Evolutionary conservation across 2,329 filamentous ascomycete species (phyloP).

Genomic region (Aspergillus latus): DNA sequence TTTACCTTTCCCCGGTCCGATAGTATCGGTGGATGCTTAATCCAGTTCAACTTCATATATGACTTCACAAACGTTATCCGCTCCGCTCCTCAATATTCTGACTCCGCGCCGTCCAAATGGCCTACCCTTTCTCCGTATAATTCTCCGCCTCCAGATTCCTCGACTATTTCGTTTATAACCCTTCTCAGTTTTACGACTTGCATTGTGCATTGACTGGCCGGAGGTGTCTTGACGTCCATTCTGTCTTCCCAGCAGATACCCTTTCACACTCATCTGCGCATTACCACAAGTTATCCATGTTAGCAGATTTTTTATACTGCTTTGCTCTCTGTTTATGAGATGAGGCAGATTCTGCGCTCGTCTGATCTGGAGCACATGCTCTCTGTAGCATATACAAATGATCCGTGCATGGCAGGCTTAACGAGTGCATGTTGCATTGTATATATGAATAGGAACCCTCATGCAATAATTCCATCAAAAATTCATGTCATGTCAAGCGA

Average conservation of each 20-base stretch:
- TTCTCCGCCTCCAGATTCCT: slow-evolving; percentile 14
- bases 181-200: neutral
- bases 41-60: neutral
- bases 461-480: slow-evolving; percentile 1
- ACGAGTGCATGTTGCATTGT: neutral
- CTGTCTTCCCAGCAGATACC: slow-evolving; percentile 37
- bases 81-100: no score
- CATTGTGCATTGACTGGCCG: slow-evolving; percentile 24
- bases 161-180: slow-evolving; percentile 10
- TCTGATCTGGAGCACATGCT: no score
- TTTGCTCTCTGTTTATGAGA: neutral
- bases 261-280: slow-evolving; percentile 19
- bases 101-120: no score
- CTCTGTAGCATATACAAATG: neutral
- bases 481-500: neutral
- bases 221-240: slow-evolving; percentile 15
- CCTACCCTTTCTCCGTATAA: no score
- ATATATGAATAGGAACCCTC: slow-evolving; percentile 10
- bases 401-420: neutral
- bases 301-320: neutral
- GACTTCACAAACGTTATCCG: neutral
- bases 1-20: slow-evolving; percentile 27
- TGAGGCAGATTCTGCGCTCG: neutral
- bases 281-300: no score
- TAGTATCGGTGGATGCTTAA: slow-evolving; percentile 36